These are phyloP conservation scores for Fraxinus ornus DNA, from an alignment of 305 asterid genomes.

Conservation along the genomic window DNA sequence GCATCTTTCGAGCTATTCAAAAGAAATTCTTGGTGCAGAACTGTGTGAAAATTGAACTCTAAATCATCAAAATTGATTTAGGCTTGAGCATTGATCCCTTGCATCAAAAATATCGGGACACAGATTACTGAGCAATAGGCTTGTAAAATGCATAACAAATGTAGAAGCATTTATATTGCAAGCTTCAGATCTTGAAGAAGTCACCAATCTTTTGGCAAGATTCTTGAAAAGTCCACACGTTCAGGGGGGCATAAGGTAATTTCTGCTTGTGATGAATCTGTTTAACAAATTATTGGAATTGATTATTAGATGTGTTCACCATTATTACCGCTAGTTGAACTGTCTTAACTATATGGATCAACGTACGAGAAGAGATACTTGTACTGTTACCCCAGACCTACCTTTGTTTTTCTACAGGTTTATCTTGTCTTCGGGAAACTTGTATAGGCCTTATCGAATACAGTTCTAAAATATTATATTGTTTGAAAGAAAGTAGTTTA, in stretches of 20 bases:
- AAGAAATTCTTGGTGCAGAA: not conserved
- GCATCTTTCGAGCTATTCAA: not conserved
- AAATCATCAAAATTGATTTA: not conserved
- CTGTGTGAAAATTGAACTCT: not conserved
- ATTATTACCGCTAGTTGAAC: too few species aligned
- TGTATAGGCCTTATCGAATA: too few species aligned
- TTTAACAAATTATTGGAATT: not conserved
- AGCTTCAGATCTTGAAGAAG: conserved; percentile 70
- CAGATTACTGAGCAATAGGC: conserved; percentile 52
- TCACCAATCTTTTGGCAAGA: conserved; percentile 59
- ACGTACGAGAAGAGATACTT: too few species aligned
- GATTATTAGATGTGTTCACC: not conserved
- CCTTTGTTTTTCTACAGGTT: too few species aligned
- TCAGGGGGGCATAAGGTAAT: conserved; percentile 77
- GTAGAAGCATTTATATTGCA: conserved; percentile 71
- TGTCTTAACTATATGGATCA: too few species aligned
- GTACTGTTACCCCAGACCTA: too few species aligned
- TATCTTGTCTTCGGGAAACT: too few species aligned
- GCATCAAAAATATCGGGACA: conserved; percentile 21
- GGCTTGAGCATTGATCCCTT: not conserved
- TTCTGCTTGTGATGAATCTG: not conserved
- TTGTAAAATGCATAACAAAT: conserved; percentile 56
- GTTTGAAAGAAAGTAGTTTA: too few species aligned
- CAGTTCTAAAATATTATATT: too few species aligned
- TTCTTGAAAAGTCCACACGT: conserved; percentile 64